Base-by-base conservation (phyloP, 805 yeast genomes). In the Sungouiozyma intestinalis region DNA sequence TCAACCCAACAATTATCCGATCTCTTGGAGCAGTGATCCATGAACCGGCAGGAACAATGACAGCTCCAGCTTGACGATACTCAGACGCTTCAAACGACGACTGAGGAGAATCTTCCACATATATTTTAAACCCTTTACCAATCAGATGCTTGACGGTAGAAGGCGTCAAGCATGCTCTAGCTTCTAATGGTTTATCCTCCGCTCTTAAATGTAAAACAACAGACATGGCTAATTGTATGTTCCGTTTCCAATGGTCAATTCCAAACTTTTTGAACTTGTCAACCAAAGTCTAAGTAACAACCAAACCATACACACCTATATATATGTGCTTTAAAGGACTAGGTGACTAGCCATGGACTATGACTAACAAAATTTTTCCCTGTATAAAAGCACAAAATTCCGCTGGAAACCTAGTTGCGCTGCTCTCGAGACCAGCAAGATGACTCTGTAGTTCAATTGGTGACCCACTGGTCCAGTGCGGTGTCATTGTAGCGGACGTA, bases 121-220 rank as follows among this genome's bases (percentile, higher is more conserved):
- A 85, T 38, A 92, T 76, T 52, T 80, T 77, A 69, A 85, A 92
- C 0, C 96, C 97, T 36, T 94, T 88, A 45, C 81, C 85, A 47
- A 85, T 64, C 49, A 92, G 72, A 54, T 79, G 74, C 66, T 85
- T 83, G 52, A 94, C 80, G 34, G 96, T 85, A 36, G 85, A 66
- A 27, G 99, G 99, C 1, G 98, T 87, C 54, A 92, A 72, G 36
- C 95, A 97, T 36, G 97, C 95, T 71, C 98, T 82, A 48, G 94
- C 95, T 69, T 92, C 99, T 57, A 86, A 68, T 20, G 97, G 95
- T 76, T 92, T 92, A 56, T 92, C 84, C 65, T 92, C 98, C 29
- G 97, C 97, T 72, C 99, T 82, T 48, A 92, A 71, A 57, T 92
- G 98, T 50, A 92, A 69, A 41, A 73, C 78, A 33, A 82, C 85